Base-by-base conservation (phyloP, 140 eudicot species). In the Oenanthe javanica region DNA sequence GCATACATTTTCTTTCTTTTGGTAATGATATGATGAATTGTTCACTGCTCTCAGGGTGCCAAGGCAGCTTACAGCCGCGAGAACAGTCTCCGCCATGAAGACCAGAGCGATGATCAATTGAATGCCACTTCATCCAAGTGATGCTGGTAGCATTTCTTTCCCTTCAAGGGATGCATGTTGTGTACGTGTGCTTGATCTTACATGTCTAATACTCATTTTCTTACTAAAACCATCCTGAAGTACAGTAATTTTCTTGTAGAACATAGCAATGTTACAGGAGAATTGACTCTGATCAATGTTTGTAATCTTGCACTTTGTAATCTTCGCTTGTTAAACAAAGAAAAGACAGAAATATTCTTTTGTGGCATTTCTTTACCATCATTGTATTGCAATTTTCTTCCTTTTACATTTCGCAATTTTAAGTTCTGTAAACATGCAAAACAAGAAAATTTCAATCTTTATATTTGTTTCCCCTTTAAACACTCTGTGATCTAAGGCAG, bases 31-130 rank as follows among this genome's bases (percentile, higher is more conserved):
- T 23, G 61, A 21, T n/a, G 46, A 66, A 45, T 11, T 47, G n/a
- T 47, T 75, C 18, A 48, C 38, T 75, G 43, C n/a, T 77, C 79
- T 79, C 88, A 85, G 88, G 79, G 88, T 79, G 88, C 85, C 43
- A 85, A 79, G 79, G 82, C 82, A 25, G 79, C 67, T 72, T 85
- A 85, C 72, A 77, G 72, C 16, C 81, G 88, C 71, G 88, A 85
- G 14, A 82, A 80, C 79, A 82, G 83, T 75, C 82, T 82, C 79
- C 61, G 63, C 45, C 63, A 6, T 75, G 79, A 75, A 48, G 54
- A 50, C 45, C 4, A 48, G 1, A 73, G 77, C 14, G 55, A 46
- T 40, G 49, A 23, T 11, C 61, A 27, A 13, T 4, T 25, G 63
- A 27, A 23, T 12, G 79, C 79, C 14, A 75, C 79, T 75, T 25